A percentile compares a stretch with the other conserved stretches of the same genome.
Evolutionary conservation across 108 stramenopile species (phyloP).

Genomic region (Discostella pseudostelligera): DNA sequence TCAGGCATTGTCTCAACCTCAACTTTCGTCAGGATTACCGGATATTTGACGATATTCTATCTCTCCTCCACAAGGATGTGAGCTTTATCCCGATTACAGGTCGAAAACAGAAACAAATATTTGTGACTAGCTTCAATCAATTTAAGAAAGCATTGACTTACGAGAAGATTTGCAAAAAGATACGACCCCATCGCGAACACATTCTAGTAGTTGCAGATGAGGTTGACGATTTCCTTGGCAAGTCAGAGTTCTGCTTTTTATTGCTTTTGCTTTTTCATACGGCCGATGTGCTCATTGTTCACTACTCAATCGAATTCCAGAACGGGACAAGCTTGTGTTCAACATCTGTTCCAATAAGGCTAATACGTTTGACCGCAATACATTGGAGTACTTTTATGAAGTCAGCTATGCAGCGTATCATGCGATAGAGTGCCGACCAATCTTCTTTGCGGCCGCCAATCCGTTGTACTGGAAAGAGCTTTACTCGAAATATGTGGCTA

Average conservation of each 20-base stretch:
- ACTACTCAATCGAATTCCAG: slow-evolving; percentile 4
- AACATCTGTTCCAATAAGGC: slow-evolving; percentile 58
- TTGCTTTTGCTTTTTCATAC: background rate
- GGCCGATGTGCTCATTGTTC: background rate
- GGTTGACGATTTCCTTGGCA: slow-evolving; percentile 53
- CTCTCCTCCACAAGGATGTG: slow-evolving; percentile 41
- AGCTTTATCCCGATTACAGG: slow-evolving; percentile 14
- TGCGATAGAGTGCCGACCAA: slow-evolving; percentile 13
- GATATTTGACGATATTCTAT: slow-evolving; percentile 54
- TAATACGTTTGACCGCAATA: slow-evolving; percentile 44
- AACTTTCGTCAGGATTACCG: slow-evolving; percentile 56
- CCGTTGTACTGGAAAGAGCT: slow-evolving; percentile 50
- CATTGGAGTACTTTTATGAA: slow-evolving; percentile 45
- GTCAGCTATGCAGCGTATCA: slow-evolving; percentile 42
- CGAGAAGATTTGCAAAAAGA: slow-evolving; percentile 52
- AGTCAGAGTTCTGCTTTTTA: background rate
- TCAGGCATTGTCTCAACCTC: slow-evolving; percentile 50
- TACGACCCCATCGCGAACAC: slow-evolving; percentile 51
- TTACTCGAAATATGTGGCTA: slow-evolving; percentile 46
- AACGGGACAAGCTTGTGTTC: slow-evolving; percentile 60
- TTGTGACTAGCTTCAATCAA: slow-evolving; percentile 58
- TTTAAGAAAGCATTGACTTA: slow-evolving; percentile 61
- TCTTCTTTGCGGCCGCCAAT: slow-evolving; percentile 36
- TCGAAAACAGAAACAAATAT: slow-evolving; percentile 37
- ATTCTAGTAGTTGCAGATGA: slow-evolving; percentile 53